Base-by-base conservation (phyloP, 257 asterid species). In the Orobanche coerulescens region DNA sequence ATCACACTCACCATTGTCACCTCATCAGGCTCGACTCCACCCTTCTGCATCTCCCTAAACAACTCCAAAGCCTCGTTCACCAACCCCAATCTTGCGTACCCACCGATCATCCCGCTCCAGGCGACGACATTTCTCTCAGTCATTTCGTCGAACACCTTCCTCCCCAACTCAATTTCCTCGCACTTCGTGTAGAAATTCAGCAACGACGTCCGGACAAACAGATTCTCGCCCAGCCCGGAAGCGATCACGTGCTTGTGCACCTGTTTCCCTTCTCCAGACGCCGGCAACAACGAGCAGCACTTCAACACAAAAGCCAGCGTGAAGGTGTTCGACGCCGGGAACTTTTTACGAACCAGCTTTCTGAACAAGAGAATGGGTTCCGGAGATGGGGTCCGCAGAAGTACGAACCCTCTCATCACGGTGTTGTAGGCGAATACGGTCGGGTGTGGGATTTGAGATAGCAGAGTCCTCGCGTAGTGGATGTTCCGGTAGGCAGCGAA, bases 131-230 rank as follows among this genome's bases (percentile, higher is more conserved):
- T 86, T 19, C 67, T 75, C 0, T 83, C 85, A 54, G 82, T 10
- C 79, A 86, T 83, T 81, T 83, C 92, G 39, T 86, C 95, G 9
- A 86, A 83, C 87, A 86, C 87, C 74, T 77, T 81, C 84, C 81
- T 53, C 10, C 77, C 81, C 60, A 79, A 19, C 46, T 60, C 77
- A 36, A 79, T 65, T 46, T 81, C 80, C 66, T 79, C 92, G 30
- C 90, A 81, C 37, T 83, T 84, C 22, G 75, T 71, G 12, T 86
- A 86, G 13, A 83, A 79, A 25, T 80, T 83, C 64, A 86, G 40
- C 81, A 86, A 52, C 53, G 95, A 83, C 14, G 93, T 81, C 74
- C 64, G 84, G 23, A 84, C 93, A 57, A 75, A 81, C 62, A 65
- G 28, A 44, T 73, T 73, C 36, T 59, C 67, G 2, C 77, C 77